phyloP scores from a whole-genome alignment of 225 moss, liverwort and hornwort species.

The Polytrichum commune region DNA sequence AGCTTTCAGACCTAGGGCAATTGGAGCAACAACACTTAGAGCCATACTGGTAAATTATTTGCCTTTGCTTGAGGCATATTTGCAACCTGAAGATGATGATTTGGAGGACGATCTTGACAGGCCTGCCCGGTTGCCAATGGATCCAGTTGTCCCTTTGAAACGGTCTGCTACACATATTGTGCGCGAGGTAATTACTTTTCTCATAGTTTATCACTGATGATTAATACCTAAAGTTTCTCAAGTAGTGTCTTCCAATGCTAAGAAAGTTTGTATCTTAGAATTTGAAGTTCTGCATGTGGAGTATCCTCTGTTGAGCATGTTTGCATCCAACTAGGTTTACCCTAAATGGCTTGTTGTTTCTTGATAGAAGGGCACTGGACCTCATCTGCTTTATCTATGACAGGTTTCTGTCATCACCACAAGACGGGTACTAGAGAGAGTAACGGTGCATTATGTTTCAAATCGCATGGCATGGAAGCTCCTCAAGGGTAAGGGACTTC shows the following conservation, averaged over 20 bases:
- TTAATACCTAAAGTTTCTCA: no score
- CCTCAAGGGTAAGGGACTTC: slow-evolving; percentile 63
- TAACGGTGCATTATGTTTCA: slow-evolving; percentile 61
- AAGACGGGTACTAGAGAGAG: slow-evolving; percentile 85
- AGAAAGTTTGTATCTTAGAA: not conserved
- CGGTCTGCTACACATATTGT: slow-evolving; percentile 75
- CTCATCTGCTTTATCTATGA: not conserved
- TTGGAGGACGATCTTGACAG: slow-evolving; percentile 82
- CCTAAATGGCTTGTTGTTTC: no score
- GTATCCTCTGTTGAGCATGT: not conserved
- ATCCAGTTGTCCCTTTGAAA: slow-evolving; percentile 71
- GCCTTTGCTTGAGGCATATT: slow-evolving; percentile 83
- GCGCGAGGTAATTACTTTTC: slow-evolving; percentile 57
- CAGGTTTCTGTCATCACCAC: slow-evolving; percentile 96
- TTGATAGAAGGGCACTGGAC: no score
- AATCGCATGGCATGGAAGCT: slow-evolving; percentile 95
- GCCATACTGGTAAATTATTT: slow-evolving; percentile 82
- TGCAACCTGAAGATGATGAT: slow-evolving; percentile 98
- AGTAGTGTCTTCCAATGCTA: no score
- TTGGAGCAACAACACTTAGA: slow-evolving; percentile 83
- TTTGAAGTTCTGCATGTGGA: not conserved
- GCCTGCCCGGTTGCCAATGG: slow-evolving; percentile 66
- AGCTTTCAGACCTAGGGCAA: slow-evolving; percentile 90
- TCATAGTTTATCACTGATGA: no score
- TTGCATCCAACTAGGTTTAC: not conserved